Evolutionary conservation across 2,329 filamentous ascomycete species (phyloP), one percentile per base, ranked within the genome.

Genomic region (Xylariaceae sp.): DNA sequence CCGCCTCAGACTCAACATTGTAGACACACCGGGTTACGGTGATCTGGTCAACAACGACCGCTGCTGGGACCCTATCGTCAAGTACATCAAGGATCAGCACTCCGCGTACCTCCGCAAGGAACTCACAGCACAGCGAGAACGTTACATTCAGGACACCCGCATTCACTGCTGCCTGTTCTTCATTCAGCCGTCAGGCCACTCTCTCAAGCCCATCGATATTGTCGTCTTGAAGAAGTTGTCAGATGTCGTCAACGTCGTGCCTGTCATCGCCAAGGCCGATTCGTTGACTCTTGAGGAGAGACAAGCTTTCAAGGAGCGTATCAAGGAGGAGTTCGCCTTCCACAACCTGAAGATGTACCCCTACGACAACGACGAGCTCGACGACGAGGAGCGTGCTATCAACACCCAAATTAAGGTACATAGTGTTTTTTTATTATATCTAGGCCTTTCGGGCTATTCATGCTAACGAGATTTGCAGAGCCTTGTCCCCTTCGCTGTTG

Each of bases 51-150:
- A 99, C 86, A 99, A 99, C 78, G 94, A 99, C 81, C 89, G 94
- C 84, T 99, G 94, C 87, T 99, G 94, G 94, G 94, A 99, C 75
- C 94, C 94, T 65, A 99, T 99, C 76, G 93, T 99, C 83, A 99
- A 99, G 83, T 99, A 99, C 80, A 99, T 99, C 85, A 99, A 99
- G 85, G 94, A 99, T 79, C 94, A 99, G 82, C 94, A 99, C 83
- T 97, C 92, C 56, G 93, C 94, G 72, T 99, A 97, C 81, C 87
- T 99, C 70, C 90, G 94, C 78, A 99, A 99, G 85, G 94, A 99
- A 79, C 91, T 99, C 73, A 97, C 94, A 58, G 94, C 94, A 69
- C 94, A 99, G 83, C 90, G 94, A 79, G 94, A 99, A 80, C 89
- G 94, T 72, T 99, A 99, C 78, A 97, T 99, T 69, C 93, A 96